These are phyloP conservation scores for Collybiopsis luxurians DNA, from an alignment of 768 basidiomycete genomes.

Conservation along the genomic window DNA sequence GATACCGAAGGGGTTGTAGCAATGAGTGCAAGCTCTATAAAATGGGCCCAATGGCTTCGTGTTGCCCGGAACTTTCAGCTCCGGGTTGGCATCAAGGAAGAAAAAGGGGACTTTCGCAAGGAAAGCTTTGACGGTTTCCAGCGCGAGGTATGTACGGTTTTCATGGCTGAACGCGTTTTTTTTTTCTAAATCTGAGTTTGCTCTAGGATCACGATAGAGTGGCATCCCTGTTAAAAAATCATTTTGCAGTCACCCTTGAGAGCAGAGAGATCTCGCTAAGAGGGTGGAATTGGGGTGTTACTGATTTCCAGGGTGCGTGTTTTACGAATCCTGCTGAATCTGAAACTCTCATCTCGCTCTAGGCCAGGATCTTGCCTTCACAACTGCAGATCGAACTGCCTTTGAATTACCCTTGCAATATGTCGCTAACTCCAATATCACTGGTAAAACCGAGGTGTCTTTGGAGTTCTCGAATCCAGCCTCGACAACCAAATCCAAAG, in stretches of 20 bases:
- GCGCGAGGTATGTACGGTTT: conserved; percentile 63
- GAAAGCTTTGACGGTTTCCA: conserved; percentile 94
- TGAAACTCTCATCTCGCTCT: background rate
- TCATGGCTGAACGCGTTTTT: background rate
- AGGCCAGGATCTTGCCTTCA: conserved; percentile 92
- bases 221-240: conserved; percentile 76
- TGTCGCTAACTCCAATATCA: conserved; percentile 97
- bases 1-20: conserved; percentile 63
- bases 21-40: conserved; percentile 70
- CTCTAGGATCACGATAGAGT: conserved; percentile 86
- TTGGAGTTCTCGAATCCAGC: conserved; percentile 79
- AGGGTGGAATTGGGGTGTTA: conserved; percentile 98
- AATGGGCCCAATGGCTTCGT: conserved; percentile 88
- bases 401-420: conserved; percentile 86
- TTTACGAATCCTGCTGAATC: background rate
- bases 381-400: conserved; percentile 80
- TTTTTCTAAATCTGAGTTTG: background rate
- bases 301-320: conserved; percentile 83
- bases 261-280: conserved; percentile 83
- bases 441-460: conserved; percentile 96
- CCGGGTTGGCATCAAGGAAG: conserved; percentile 64
- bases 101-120: conserved; percentile 50
- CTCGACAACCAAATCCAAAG: conserved; percentile 37
- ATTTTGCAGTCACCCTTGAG: conserved; percentile 85
- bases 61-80: conserved; percentile 94